A percentile compares a stretch with the other conserved stretches of the same genome.
Evolutionary conservation across 163 green algal genomes (phyloP).

Genomic region (Coccomyxa subellipsoidea): DNA sequence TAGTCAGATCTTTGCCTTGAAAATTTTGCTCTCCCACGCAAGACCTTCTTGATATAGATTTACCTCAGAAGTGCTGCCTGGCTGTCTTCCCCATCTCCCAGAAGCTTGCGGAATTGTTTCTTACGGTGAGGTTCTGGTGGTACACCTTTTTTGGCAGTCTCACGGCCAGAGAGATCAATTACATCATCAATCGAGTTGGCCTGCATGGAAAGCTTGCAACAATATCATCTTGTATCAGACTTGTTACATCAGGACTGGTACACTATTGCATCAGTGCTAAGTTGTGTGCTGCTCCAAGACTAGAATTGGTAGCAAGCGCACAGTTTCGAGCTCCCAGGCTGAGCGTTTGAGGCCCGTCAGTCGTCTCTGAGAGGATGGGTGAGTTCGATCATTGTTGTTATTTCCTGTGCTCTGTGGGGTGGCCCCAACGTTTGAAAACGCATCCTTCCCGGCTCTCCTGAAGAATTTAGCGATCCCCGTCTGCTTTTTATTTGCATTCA

Average conservation of each 20-base stretch:
- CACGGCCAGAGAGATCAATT: neutral
- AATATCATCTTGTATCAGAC: no score
- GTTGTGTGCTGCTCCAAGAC: no score
- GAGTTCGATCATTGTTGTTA: neutral
- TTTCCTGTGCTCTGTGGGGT: neutral
- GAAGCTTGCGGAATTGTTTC: conserved; percentile 14
- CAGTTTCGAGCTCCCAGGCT: neutral
- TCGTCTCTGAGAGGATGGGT: neutral
- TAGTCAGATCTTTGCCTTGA: no score
- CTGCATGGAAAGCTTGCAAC: no score
- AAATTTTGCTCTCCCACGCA: no score
- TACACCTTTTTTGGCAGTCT: neutral
- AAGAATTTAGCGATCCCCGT: neutral
- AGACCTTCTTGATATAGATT: no score
- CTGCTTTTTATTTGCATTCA: neutral
- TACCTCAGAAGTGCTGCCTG: conserved; percentile 10
- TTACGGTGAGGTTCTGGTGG: neutral
- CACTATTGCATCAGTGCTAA: no score
- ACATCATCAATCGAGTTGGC: neutral
- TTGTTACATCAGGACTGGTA: no score
- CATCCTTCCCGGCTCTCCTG: neutral
- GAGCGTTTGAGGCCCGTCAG: neutral
- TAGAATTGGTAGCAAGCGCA: no score
- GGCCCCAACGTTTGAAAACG: neutral
- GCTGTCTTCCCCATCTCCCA: conserved; percentile 22